Conservation (phyloP, 192 early-diverging fungal species). For the Coemansia sp. region DNA sequence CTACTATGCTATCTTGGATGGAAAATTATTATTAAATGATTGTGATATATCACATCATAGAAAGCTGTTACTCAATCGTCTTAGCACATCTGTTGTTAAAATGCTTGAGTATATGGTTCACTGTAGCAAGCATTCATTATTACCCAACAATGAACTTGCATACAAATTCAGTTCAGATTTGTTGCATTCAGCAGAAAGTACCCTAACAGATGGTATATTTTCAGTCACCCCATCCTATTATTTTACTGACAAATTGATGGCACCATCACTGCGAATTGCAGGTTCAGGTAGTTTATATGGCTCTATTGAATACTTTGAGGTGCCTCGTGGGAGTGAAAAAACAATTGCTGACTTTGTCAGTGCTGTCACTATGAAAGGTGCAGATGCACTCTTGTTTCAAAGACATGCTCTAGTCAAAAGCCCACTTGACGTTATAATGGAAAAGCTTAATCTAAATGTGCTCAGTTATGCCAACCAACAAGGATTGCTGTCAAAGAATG, state of each 20-base stretch:
- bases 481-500: background rate
- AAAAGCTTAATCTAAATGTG: constrained; percentile 20
- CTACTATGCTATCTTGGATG: no score
- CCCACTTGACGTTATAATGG: constrained; percentile 13
- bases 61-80: constrained; percentile 83
- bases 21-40: no score
- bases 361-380: background rate
- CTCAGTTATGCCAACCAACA: background rate
- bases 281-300: background rate
- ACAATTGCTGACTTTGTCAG: constrained; percentile 20
- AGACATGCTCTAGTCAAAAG: background rate
- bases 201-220: constrained; percentile 51
- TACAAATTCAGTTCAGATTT: constrained; percentile 70
- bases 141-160: constrained; percentile 70
- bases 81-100: constrained; percentile 64
- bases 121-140: constrained; percentile 59
- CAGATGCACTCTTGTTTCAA: background rate
- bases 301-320: constrained; percentile 18
- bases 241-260: constrained; percentile 76
- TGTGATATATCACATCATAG: no score
- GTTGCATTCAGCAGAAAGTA: constrained; percentile 65
- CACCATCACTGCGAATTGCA: constrained; percentile 58
- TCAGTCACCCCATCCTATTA: constrained; percentile 77
- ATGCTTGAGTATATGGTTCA: constrained; percentile 78
- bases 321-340: constrained; percentile 16